Conservation (phyloP, 352 stramenopile species). For the Globisporangium apiculatum region DNA sequence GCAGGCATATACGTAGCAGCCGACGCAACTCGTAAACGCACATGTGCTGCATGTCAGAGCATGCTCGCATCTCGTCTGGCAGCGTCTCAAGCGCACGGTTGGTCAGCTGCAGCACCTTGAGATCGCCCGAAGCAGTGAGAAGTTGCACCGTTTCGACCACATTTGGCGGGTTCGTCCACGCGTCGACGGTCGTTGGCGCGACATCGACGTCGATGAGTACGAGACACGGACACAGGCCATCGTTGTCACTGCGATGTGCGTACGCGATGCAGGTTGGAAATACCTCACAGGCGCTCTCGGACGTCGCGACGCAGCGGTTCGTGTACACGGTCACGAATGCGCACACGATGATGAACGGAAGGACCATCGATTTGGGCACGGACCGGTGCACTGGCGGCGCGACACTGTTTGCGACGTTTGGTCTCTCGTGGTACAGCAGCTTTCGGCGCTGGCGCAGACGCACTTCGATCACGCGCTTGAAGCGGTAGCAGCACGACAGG, state of each 20-base stretch:
- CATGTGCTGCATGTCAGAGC: slow-evolving; percentile 29
- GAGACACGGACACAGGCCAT: slow-evolving; percentile 25
- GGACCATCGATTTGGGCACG: slow-evolving; percentile 16
- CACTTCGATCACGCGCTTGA: slow-evolving; percentile 14
- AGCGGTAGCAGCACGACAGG: slow-evolving; percentile 18
- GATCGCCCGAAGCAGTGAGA: slow-evolving; percentile 19
- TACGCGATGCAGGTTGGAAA: slow-evolving; percentile 23
- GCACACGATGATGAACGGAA: slow-evolving; percentile 14
- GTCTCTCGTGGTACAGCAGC: slow-evolving; percentile 5
- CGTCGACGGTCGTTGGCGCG: slow-evolving; percentile 11
- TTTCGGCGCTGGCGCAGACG: slow-evolving; percentile 7
- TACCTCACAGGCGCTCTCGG: slow-evolving; percentile 1
- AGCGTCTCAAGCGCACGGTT: slow-evolving; percentile 19
- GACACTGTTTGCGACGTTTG: background rate
- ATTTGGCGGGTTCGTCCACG: slow-evolving; percentile 20
- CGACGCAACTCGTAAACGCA: slow-evolving; percentile 10
- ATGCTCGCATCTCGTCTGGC: slow-evolving; percentile 22
- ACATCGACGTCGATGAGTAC: slow-evolving; percentile 24
- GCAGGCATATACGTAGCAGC: background rate
- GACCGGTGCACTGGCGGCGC: slow-evolving; percentile 1
- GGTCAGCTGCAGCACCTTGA: slow-evolving; percentile 32
- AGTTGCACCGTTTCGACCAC: slow-evolving; percentile 18
- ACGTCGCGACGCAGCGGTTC: slow-evolving; percentile 16
- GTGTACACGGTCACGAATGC: slow-evolving; percentile 12
- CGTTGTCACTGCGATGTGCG: slow-evolving; percentile 12